Base-by-base conservation (phyloP, 257 asterid genomes). In the Gynochthodes officinalis region DNA sequence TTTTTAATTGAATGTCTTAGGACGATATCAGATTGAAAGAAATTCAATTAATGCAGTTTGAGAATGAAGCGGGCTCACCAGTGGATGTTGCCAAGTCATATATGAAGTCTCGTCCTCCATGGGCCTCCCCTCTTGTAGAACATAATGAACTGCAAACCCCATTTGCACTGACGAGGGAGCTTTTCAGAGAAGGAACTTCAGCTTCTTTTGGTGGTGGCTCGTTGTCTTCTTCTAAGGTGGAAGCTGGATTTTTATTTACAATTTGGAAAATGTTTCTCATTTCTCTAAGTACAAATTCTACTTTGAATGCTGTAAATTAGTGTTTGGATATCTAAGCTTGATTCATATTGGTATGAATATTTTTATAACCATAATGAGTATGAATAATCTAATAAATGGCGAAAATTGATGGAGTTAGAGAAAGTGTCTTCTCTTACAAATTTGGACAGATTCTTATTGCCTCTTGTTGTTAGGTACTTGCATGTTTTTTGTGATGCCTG, bases 41-140 rank as follows among this genome's bases (percentile, higher is more conserved):
- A 73, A 66, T 73, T 77, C 33, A 68, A 40, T 32, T 42, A 16
- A 70, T 37, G 62, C 87, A 93, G 98, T 79, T 77, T 73, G 90
- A 80, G 73, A 79, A 77, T 60, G 84, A 77, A 70, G 85, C 79
- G 40, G 87, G 86, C 78, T 89, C 98, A 74, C 96, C 96, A 48
- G 86, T 75, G 57, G 92, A 91, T 79, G 78, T 89, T 71, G 98
- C 96, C 50, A 84, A 85, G 78, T 83, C 87, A 54, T 89, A 91
- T 77, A 91, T 91, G 96, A 87, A 71, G 77, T 83, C 77, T 25
- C 91, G 90, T 50, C 92, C 95, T 71, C 85, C 84, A 23, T 89
- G 98, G 98, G 85, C 87, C 39, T 91, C 96, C 59, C 88, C 94
- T 33, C 33, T 75, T 71, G 77, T 77, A 30, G 81, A 79, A 60